phyloP scores from a whole-genome alignment of 768 basidiomycete genomes.

The Cytidiella melzeri region DNA sequence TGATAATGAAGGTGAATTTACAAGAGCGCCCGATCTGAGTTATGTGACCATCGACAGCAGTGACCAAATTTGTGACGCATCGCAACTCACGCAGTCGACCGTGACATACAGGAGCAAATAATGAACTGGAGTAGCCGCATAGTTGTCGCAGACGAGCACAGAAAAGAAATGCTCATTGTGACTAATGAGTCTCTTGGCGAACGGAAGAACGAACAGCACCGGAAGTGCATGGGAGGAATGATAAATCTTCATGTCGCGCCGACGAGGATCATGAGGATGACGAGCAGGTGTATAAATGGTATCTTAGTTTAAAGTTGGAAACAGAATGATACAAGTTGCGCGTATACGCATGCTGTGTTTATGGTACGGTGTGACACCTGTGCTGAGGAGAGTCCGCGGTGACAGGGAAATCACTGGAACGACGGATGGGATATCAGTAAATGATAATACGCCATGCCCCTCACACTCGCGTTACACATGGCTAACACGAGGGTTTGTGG shows the following conservation, averaged over 20 bases:
- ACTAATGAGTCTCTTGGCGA: too few relatives aligned
- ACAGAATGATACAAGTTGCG: conserved; percentile 22
- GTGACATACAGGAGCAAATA: too few relatives aligned
- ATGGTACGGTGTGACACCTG: conserved; percentile 22
- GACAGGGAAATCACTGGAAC: conserved; percentile 17
- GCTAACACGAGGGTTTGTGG: conserved; percentile 1
- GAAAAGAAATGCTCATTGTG: too few relatives aligned
- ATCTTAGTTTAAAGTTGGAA: conserved; percentile 10
- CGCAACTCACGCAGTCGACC: neutral
- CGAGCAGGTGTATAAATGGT: neutral
- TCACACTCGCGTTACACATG: too few relatives aligned
- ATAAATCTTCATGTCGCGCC: too few relatives aligned
- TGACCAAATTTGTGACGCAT: neutral
- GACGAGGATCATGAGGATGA: too few relatives aligned
- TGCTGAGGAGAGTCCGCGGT: conserved; percentile 11
- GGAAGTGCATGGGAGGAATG: too few relatives aligned
- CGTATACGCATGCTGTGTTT: conserved; percentile 23
- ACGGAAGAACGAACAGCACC: too few relatives aligned
- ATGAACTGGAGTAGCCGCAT: too few relatives aligned
- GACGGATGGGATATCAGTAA: neutral
- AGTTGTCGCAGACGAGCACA: too few relatives aligned
- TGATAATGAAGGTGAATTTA: conserved; percentile 6
- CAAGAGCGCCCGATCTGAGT: neutral
- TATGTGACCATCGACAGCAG: neutral
- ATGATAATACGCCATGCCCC: neutral